phyloP scores from a whole-genome alignment of 2,329 filamentous ascomycete genomes.

The Tolypocladium inflatum region DNA sequence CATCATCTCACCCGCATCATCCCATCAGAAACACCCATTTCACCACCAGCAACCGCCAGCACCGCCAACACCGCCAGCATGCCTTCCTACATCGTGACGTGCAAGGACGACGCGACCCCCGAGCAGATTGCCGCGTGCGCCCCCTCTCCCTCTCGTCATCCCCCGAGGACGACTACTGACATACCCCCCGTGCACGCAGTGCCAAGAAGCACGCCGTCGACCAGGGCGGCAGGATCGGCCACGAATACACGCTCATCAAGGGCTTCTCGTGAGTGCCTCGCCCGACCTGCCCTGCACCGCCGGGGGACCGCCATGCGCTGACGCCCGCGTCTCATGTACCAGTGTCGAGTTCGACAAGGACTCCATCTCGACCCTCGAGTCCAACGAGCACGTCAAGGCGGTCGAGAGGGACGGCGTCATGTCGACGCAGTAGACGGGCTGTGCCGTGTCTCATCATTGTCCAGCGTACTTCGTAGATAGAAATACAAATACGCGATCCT shows the following conservation, averaged over 20 bases:
- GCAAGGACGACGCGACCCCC: conserved; percentile 59
- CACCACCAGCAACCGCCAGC: conserved; percentile 3
- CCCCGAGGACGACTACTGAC: not conserved
- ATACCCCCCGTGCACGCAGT: conserved; percentile 26
- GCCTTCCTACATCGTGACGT: conserved; percentile 55
- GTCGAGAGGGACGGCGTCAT: conserved; percentile 69
- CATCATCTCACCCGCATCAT: not conserved
- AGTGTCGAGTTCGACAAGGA: conserved; percentile 69
- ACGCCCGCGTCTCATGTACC: not conserved
- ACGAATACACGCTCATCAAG: conserved; percentile 83
- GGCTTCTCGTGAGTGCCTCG: conserved; percentile 69
- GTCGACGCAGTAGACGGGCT: conserved; percentile 51
- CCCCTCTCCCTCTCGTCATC: not conserved
- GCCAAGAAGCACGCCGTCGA: conserved; percentile 66
- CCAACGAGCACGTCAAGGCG: conserved; percentile 59
- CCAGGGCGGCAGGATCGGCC: conserved; percentile 74
- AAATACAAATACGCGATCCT: too few species aligned
- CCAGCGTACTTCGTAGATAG: too few species aligned
- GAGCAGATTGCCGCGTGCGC: conserved; percentile 56
- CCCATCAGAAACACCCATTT: not conserved
- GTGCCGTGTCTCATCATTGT: too few species aligned
- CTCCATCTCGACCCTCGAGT: conserved; percentile 54
- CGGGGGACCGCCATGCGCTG: not conserved
- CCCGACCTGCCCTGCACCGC: not conserved
- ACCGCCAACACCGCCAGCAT: conserved; percentile 35